phyloP scores from a whole-genome alignment of 164 flowering plant species.

The Magnolia changhungtana region DNA sequence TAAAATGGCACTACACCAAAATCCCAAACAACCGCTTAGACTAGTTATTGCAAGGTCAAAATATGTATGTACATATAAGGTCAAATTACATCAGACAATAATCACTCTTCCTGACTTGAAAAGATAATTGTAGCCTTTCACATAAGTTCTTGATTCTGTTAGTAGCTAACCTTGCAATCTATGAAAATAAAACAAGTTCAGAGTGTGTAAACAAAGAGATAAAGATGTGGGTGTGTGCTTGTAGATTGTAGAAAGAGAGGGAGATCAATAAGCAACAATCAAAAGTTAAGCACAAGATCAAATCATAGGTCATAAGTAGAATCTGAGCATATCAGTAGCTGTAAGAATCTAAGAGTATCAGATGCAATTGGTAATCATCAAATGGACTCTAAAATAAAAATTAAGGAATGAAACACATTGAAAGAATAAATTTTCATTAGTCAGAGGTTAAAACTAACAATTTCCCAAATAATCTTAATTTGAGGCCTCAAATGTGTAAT shows the following conservation, averaged over 20 bases:
- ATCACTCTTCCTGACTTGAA: slow-evolving; percentile 70
- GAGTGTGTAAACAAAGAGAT: background rate
- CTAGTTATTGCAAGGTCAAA: no score
- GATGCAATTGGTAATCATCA: background rate
- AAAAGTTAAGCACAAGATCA: no score
- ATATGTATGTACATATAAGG: no score
- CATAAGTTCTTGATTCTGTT: slow-evolving; percentile 95
- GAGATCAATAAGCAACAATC: no score
- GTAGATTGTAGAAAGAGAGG: background rate
- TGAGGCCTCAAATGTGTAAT: no score
- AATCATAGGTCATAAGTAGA: background rate
- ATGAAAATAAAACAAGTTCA: background rate
- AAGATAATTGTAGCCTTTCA: slow-evolving; percentile 80
- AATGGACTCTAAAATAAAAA: no score
- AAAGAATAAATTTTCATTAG: no score
- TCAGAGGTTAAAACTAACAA: no score
- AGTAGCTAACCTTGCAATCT: slow-evolving; percentile 91
- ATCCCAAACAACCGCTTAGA: no score
- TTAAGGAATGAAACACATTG: no score
- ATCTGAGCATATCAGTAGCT: background rate
- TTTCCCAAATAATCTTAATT: no score
- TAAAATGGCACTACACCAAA: background rate
- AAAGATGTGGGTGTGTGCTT: no score
- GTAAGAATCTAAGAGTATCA: background rate
- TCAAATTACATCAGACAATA: slow-evolving; percentile 63